Evolutionary conservation across 805 yeast species (phyloP).

Genomic region (Saccharomycopsis fodiens): DNA sequence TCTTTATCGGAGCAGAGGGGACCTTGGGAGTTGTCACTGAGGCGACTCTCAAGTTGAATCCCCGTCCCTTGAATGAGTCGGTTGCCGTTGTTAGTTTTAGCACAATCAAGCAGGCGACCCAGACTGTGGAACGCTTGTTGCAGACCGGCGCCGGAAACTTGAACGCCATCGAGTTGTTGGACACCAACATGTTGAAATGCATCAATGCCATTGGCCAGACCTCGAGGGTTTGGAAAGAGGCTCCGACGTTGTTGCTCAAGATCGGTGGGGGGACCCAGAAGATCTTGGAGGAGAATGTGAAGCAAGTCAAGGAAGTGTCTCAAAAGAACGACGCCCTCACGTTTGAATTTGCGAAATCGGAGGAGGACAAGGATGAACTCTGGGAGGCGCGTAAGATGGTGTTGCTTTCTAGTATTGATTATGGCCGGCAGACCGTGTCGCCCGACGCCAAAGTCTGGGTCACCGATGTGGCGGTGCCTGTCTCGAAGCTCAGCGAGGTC

Average conservation of each 20-base stretch:
- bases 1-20: slow-evolving; percentile 73
- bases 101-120: slow-evolving; percentile 60
- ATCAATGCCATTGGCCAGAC: slow-evolving; percentile 51
- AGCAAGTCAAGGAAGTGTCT: slow-evolving; percentile 43
- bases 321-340: slow-evolving; percentile 43
- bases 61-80: slow-evolving; percentile 54
- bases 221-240: slow-evolving; percentile 44
- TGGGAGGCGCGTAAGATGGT: slow-evolving; percentile 75
- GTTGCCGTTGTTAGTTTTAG: slow-evolving; percentile 68
- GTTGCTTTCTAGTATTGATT: slow-evolving; percentile 58
- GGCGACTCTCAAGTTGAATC: slow-evolving; percentile 63
- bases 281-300: slow-evolving; percentile 32
- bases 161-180: slow-evolving; percentile 71
- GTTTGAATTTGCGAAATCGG: slow-evolving; percentile 57
- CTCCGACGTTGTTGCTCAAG: slow-evolving; percentile 59
- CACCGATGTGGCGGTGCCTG: slow-evolving; percentile 80
- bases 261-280: slow-evolving; percentile 44
- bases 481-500: slow-evolving; percentile 56
- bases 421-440: slow-evolving; percentile 43
- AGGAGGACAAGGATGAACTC: slow-evolving; percentile 56
- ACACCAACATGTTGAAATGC: slow-evolving; percentile 62
- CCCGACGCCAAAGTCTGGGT: slow-evolving; percentile 55
- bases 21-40: slow-evolving; percentile 75
- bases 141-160: slow-evolving; percentile 46
- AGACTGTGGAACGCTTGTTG: slow-evolving; percentile 55